Conservation (phyloP, 169 alveolate genomes). For the Eimeria maxima region DNA sequence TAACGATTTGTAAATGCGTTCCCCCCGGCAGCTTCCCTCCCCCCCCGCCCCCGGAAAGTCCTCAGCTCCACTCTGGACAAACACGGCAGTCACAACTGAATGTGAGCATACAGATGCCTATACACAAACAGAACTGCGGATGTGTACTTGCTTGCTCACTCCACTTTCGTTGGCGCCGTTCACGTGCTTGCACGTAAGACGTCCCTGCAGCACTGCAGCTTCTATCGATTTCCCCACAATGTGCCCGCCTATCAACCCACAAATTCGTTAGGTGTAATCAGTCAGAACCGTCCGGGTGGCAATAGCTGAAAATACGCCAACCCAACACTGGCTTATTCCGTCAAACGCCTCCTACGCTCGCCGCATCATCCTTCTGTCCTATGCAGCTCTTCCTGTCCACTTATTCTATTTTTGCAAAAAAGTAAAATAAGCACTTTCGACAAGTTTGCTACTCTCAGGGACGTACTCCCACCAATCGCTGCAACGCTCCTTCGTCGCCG, state of each 20-base stretch:
- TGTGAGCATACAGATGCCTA: background rate
- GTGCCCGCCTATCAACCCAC: background rate
- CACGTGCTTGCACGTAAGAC: background rate
- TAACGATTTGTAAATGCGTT: background rate
- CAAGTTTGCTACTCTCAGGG: conserved; percentile 13
- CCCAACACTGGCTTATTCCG: background rate
- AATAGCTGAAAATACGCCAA: background rate
- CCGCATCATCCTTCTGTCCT: conserved; percentile 1
- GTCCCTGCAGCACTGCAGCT: background rate
- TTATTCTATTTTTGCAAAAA: background rate
- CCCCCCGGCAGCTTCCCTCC: background rate
- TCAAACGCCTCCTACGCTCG: background rate
- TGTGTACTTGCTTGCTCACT: background rate
- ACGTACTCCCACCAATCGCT: conserved; percentile 4
- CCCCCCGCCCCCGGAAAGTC: background rate
- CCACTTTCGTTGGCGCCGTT: background rate
- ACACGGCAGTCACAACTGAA: background rate
- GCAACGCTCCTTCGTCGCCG: conserved; percentile 34
- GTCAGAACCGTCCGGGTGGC: background rate
- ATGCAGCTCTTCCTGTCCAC: background rate
- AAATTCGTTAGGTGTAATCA: background rate
- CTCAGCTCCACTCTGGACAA: background rate
- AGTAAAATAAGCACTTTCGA: background rate
- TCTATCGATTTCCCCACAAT: background rate
- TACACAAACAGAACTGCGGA: background rate